Evolutionary conservation across 2,329 filamentous ascomycete species (phyloP).

Genomic region (Pseudogymnoascus sp.): DNA sequence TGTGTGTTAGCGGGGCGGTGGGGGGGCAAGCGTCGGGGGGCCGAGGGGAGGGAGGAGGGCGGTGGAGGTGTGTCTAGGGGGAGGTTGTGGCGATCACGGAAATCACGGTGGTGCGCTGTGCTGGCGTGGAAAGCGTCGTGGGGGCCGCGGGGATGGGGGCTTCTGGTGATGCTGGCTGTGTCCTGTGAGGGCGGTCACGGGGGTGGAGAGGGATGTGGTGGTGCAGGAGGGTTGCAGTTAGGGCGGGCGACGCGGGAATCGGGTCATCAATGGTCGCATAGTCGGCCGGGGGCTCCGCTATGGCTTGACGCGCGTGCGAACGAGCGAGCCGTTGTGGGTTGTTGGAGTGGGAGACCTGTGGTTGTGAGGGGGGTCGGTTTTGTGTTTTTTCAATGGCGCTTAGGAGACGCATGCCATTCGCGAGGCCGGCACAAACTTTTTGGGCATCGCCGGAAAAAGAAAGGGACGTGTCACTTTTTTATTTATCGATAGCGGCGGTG

Average conservation of each 20-base stretch:
- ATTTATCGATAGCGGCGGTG: not conserved
- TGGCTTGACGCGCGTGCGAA: constrained; percentile 1
- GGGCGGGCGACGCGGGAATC: not conserved
- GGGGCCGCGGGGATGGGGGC: not conserved
- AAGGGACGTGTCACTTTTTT: not conserved
- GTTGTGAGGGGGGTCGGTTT: not conserved
- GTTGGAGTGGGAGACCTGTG: not conserved
- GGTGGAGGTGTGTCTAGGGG: not conserved
- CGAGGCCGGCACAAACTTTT: not conserved
- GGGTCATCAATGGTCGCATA: constrained; percentile 2
- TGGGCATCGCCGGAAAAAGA: not conserved
- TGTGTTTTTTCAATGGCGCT: constrained; percentile 1
- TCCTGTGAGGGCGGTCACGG: not conserved
- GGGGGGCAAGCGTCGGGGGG: not conserved
- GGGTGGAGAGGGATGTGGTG: not conserved
- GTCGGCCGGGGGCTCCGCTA: not conserved
- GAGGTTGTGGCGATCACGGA: not conserved
- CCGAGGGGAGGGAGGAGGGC: not conserved
- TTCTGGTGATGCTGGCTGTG: not conserved
- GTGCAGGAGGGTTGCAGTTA: not conserved
- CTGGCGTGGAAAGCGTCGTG: not conserved
- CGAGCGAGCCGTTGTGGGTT: not conserved
- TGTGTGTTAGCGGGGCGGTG: not conserved
- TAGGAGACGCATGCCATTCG: not conserved
- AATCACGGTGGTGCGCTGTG: not conserved